Conservation (phyloP, 495 filamentous ascomycete genomes). For the Tuber indicum region DNA sequence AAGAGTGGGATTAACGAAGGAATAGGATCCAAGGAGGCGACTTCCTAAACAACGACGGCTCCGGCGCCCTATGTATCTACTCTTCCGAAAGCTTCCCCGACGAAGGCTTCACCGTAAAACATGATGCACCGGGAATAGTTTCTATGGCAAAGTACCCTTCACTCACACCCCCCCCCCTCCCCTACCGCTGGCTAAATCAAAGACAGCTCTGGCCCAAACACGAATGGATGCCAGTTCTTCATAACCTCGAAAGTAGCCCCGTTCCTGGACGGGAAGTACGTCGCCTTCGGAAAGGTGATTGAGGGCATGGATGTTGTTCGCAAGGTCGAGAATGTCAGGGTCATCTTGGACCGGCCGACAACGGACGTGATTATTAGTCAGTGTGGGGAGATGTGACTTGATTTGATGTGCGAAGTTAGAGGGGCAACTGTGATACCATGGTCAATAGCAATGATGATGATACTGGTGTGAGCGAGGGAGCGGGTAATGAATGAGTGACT, state of each 20-base stretch:
- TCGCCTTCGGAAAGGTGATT: conserved; percentile 87
- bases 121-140: conserved; percentile 70
- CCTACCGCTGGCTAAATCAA: conserved; percentile 1
- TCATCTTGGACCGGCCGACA: conserved; percentile 70
- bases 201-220: conserved; percentile 85
- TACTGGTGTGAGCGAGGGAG: background rate
- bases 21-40: conserved; percentile 76
- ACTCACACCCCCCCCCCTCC: background rate
- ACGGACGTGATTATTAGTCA: conserved; percentile 77
- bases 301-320: conserved; percentile 74
- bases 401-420: conserved; percentile 16
- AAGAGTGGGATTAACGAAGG: background rate
- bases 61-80: conserved; percentile 80
- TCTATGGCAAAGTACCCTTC: conserved; percentile 63
- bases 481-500: background rate
- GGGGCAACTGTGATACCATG: background rate
- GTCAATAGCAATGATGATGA: background rate
- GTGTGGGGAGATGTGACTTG: conserved; percentile 77
- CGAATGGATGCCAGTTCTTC: conserved; percentile 96
- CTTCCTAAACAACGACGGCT: conserved; percentile 90
- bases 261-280: conserved; percentile 89
- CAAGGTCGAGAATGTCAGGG: conserved; percentile 86
- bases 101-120: conserved; percentile 78
- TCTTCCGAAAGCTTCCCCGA: conserved; percentile 77
- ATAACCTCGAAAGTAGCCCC: conserved; percentile 81